Percentiles rank a stretch among this genome's conserved stretches.
These are phyloP conservation scores for Coemansia sp. DNA, from an alignment of 192 early-diverging fungal species.

Conservation along the genomic window DNA sequence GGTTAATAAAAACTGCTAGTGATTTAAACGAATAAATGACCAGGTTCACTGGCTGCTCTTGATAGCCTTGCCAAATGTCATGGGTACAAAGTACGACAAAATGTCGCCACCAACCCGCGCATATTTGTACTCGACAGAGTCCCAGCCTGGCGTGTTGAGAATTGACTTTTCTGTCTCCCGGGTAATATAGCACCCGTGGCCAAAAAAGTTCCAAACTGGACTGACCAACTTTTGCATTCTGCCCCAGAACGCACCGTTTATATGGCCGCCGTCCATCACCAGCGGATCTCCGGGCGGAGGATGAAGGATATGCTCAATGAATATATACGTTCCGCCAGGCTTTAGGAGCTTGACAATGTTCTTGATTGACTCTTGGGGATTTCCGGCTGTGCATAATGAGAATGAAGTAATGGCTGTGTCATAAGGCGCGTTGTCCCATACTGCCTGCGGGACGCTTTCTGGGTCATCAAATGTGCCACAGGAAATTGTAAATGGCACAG, in stretches of 20 bases:
- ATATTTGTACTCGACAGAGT: conserved; percentile 24
- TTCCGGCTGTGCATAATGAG: conserved; percentile 28
- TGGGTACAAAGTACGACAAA: conserved; percentile 27
- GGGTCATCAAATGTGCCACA: conserved; percentile 36
- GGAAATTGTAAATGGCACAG: conserved; percentile 37
- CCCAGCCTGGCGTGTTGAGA: conserved; percentile 27
- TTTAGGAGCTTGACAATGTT: conserved; percentile 35
- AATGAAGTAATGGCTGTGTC: conserved; percentile 49
- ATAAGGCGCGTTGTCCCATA: conserved; percentile 39
- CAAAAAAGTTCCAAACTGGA: conserved; percentile 21
- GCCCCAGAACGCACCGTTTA: conserved; percentile 27
- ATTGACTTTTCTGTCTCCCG: conserved; percentile 16
- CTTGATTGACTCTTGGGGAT: conserved; percentile 16
- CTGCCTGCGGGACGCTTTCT: conserved; percentile 20
- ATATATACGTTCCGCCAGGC: conserved; percentile 39
- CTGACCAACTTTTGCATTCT: conserved; percentile 25
- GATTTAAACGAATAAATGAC: too few species aligned
- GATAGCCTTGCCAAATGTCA: conserved; percentile 38
- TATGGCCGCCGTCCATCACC: conserved; percentile 28
- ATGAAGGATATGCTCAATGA: conserved; percentile 43
- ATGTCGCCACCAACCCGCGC: conserved; percentile 19
- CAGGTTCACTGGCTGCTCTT: conserved; percentile 7
- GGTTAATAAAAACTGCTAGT: neutral
- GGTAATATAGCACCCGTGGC: conserved; percentile 32
- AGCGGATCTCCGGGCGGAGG: conserved; percentile 21